Evolutionary conservation across 495 filamentous ascomycete genomes (phyloP).

Genomic region (Talaromyces thailandensis): DNA sequence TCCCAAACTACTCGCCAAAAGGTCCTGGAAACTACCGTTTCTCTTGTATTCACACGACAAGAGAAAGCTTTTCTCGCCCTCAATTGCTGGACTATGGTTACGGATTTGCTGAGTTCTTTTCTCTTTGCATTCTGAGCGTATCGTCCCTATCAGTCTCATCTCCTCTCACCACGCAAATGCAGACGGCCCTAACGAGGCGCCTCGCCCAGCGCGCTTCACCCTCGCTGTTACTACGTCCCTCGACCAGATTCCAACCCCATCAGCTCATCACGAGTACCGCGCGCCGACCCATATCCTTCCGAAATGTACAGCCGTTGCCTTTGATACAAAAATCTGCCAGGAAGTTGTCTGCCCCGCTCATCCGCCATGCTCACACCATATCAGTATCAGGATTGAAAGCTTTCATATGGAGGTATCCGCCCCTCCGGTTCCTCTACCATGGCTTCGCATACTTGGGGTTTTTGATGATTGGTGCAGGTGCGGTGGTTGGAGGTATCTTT

Average conservation of each 20-base stretch:
- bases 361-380: background rate
- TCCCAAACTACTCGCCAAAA: background rate
- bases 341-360: background rate
- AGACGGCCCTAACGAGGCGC: slow-evolving; percentile 4
- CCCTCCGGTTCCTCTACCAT: slow-evolving; percentile 10
- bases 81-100: background rate
- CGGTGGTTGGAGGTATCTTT: slow-evolving; percentile 72
- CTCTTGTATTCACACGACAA: background rate
- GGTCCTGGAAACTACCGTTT: background rate
- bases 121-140: background rate
- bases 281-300: slow-evolving; percentile 1
- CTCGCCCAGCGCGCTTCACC: background rate
- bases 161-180: background rate
- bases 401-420: background rate
- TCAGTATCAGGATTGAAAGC: slow-evolving; percentile 3
- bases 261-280: background rate
- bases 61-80: background rate
- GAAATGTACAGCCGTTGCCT: background rate
- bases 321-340: background rate
- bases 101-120: background rate
- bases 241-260: background rate
- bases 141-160: background rate
- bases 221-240: background rate
- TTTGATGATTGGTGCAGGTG: slow-evolving; percentile 43
- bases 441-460: slow-evolving; percentile 49